Evolutionary conservation across 371 early-diverging fungal genomes (phyloP), one percentile per base, ranked within the genome.

Genomic region (Zychaea mexicana): DNA sequence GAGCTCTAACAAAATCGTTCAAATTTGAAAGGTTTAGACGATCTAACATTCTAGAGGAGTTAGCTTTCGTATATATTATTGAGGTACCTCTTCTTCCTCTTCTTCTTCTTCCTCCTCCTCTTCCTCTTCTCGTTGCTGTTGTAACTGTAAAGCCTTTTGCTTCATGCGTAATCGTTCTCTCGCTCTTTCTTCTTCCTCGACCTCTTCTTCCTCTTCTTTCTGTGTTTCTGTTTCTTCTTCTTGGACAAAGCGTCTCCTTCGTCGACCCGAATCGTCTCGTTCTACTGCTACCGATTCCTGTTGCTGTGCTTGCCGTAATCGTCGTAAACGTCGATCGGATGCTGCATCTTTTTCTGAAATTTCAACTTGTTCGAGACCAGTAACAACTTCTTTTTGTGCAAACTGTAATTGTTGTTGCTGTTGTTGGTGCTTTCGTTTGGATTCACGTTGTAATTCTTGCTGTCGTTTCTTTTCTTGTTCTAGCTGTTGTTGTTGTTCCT

Each of bases 341-440:
- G 70, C 73, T 38, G 69, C 78, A 58, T 78, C 83, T 61, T 71
- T 54, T 22, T 76, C 83, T 24, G 78, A 74, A n/a, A 82, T 76
- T 15, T 70, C 66, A 9, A 70, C 67, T 57, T 79, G 74, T 49
- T 76, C 54, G 27, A 82, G 55, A 15, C 83, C 83, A 13, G 83
- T 82, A 4, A 73, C 66, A 17, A 82, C 76, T 39, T 82, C 83
- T 38, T 77, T 77, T 60, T 79, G 70, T 17, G 77, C 83, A 70
- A 78, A 76, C 24, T 76, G 70, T 31, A 82, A 62, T n/a, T 65
- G 53, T 38, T 56, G 47, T 12, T 39, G 59, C 26, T 66, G 56
- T 21, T 60, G 57, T 27, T 64, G 58, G 17, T 57, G 55, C n/a
- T n/a, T n/a, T 42, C 42, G 42, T 17, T n/a, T 42, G n/a, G 17